Conservation (phyloP, 2,329 filamentous ascomycete genomes). For the Rutstroemia sp. region DNA sequence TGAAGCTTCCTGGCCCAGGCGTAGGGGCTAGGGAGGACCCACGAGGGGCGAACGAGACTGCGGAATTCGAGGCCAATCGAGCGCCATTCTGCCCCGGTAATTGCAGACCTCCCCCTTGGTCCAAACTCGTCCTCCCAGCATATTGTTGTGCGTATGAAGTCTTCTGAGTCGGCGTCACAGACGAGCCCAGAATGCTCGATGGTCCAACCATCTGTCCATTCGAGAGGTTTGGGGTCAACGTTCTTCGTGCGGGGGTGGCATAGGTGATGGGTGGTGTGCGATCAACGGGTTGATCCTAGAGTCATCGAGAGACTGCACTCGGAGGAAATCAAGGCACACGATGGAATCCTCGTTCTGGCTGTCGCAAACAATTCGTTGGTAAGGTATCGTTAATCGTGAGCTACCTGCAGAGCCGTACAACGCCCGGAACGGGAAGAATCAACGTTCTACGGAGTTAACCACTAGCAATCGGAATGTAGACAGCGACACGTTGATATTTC, state of each 20-base stretch:
- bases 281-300: slow-evolving; percentile 16
- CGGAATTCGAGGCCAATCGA: slow-evolving; percentile 45
- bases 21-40: slow-evolving; percentile 64
- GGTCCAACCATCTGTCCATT: slow-evolving; percentile 32
- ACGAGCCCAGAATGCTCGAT: slow-evolving; percentile 45
- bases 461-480: too few species aligned
- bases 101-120: slow-evolving; percentile 47
- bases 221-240: slow-evolving; percentile 22
- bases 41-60: slow-evolving; percentile 57
- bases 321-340: neutral
- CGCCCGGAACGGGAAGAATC: too few species aligned
- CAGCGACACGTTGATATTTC: too few species aligned
- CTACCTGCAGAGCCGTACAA: too few species aligned
- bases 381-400: neutral
- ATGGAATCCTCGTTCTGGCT: neutral
- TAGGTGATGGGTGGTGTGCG: slow-evolving; percentile 24
- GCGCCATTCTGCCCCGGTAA: slow-evolving; percentile 38
- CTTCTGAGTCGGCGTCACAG: slow-evolving; percentile 48
- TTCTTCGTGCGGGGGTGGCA: slow-evolving; percentile 22
- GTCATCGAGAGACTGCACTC: slow-evolving; percentile 11
- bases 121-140: slow-evolving; percentile 42
- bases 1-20: slow-evolving; percentile 77
- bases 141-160: slow-evolving; percentile 39
- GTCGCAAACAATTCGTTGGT: neutral
- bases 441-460: too few species aligned